phyloP scores from a whole-genome alignment of 345 rosid genomes.

The Kernera saxatilis region DNA sequence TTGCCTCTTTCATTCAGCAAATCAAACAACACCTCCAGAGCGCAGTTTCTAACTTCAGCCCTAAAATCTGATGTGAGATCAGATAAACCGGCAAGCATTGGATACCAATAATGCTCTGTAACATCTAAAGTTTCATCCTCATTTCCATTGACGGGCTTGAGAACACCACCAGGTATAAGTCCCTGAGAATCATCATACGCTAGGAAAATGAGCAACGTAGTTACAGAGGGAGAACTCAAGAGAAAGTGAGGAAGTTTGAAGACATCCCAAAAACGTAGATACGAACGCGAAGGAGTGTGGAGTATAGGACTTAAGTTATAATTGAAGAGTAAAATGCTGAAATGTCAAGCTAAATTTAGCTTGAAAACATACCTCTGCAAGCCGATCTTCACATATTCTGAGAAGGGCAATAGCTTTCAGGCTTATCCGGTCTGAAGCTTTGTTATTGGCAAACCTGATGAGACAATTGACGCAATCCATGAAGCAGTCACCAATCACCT shows the following conservation, averaged over 20 bases:
- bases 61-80: conserved; percentile 83
- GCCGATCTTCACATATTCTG: conserved; percentile 97
- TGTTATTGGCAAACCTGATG: conserved; percentile 92
- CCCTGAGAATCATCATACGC: conserved; percentile 45
- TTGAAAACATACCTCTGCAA: conserved; percentile 73
- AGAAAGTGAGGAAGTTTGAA: background rate
- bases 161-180: conserved; percentile 78
- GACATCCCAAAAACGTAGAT: background rate
- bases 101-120: conserved; percentile 93
- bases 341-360: background rate
- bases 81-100: conserved; percentile 90
- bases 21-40: conserved; percentile 89
- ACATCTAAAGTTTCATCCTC: conserved; percentile 62
- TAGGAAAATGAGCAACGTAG: conserved; percentile 13
- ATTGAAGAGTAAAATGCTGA: background rate
- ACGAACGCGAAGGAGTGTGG: background rate
- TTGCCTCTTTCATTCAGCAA: conserved; percentile 88
- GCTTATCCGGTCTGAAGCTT: conserved; percentile 86
- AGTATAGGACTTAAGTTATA: background rate
- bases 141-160: conserved; percentile 55
- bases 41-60: conserved; percentile 83
- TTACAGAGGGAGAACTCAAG: background rate
- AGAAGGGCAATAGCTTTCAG: conserved; percentile 99
- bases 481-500: conserved; percentile 96
- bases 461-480: conserved; percentile 99